phyloP scores from a whole-genome alignment of 1,284 basidiomycete species.

The Austroboletus niveus region DNA sequence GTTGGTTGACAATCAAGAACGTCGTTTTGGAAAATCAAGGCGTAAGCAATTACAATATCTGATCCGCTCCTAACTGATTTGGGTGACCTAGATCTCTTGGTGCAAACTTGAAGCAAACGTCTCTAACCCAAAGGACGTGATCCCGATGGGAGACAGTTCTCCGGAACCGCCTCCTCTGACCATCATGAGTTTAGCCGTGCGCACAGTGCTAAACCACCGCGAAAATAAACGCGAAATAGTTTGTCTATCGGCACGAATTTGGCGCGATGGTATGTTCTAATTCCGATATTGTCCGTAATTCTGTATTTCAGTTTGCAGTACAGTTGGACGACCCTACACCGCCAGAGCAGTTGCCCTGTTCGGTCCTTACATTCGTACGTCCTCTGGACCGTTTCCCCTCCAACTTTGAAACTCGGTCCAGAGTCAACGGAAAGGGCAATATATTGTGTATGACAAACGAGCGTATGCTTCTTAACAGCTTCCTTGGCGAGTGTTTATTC shows the following conservation, averaged over 20 bases:
- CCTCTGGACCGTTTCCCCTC: slow-evolving; percentile 89
- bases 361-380: slow-evolving; percentile 87
- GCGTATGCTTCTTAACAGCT: slow-evolving; percentile 79
- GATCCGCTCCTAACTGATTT: slow-evolving; percentile 1
- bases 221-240: slow-evolving; percentile 95
- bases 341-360: slow-evolving; percentile 81
- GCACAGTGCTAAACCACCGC: slow-evolving; percentile 93
- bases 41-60: slow-evolving; percentile 45
- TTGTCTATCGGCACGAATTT: slow-evolving; percentile 80
- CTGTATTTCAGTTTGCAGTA: slow-evolving; percentile 43
- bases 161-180: slow-evolving; percentile 90
- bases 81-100: slow-evolving; percentile 74
- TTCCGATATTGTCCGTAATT: neutral
- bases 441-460: slow-evolving; percentile 84
- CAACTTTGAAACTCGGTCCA: slow-evolving; percentile 75
- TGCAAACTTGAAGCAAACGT: slow-evolving; percentile 93
- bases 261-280: slow-evolving; percentile 75
- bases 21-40: slow-evolving; percentile 73
- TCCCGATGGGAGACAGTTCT: slow-evolving; percentile 75
- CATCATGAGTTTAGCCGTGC: slow-evolving; percentile 83
- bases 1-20: slow-evolving; percentile 89
- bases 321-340: slow-evolving; percentile 88
- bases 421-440: slow-evolving; percentile 61
- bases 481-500: slow-evolving; percentile 56
- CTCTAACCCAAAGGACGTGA: slow-evolving; percentile 84